phyloP scores from a whole-genome alignment of 2,329 filamentous ascomycete genomes.

The Polychaeton citri region DNA sequence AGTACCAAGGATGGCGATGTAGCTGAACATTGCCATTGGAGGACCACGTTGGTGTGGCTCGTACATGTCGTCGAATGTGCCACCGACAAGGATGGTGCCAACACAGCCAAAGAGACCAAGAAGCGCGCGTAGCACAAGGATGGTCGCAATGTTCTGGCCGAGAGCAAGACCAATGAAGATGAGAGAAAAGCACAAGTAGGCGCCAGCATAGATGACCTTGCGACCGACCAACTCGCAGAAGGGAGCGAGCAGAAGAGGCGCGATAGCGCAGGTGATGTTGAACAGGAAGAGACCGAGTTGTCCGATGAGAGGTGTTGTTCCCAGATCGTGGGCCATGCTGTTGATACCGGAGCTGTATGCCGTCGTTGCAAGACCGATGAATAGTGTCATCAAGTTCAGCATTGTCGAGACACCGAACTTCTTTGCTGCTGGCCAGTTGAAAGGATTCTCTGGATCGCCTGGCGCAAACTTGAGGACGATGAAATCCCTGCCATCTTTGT shows the following conservation, averaged over 20 bases:
- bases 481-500: constrained; percentile 31
- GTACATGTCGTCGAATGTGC: constrained; percentile 38
- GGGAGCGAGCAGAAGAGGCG: constrained; percentile 35
- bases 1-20: constrained; percentile 38
- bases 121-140: constrained; percentile 33
- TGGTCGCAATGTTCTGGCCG: constrained; percentile 35
- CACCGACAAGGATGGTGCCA: constrained; percentile 37
- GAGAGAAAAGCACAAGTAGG: constrained; percentile 33
- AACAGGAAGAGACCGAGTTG: constrained; percentile 38
- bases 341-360: constrained; percentile 38
- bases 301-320: constrained; percentile 29
- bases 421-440: constrained; percentile 33
- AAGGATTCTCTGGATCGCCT: constrained; percentile 37
- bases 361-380: constrained; percentile 42
- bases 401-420: constrained; percentile 35
- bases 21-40: constrained; percentile 37
- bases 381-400: constrained; percentile 40
- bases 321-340: constrained; percentile 33
- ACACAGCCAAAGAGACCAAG: constrained; percentile 38
- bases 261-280: constrained; percentile 36
- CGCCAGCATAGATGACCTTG: constrained; percentile 33
- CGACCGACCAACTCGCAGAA: constrained; percentile 39
- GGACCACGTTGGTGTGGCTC: constrained; percentile 30
- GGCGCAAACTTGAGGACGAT: constrained; percentile 34
- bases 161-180: constrained; percentile 37